Percentiles rank a stretch among this genome's conserved stretches.
Evolutionary conservation across 108 stramenopile genomes (phyloP).

Genomic region (Nitzschia inconspicua): DNA sequence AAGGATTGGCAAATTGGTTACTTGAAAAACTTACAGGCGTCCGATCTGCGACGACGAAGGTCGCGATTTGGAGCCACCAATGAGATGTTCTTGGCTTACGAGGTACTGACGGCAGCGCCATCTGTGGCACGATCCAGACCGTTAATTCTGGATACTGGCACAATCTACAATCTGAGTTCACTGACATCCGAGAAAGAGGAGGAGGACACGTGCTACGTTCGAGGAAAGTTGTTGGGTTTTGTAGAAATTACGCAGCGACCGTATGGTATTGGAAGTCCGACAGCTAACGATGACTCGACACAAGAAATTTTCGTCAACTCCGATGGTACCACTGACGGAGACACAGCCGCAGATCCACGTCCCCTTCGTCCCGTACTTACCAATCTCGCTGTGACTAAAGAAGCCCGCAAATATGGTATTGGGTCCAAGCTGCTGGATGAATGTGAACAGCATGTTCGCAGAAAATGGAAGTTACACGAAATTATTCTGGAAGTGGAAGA

Average conservation of each 20-base stretch:
- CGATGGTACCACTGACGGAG: constrained; percentile 3
- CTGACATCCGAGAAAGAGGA: neutral
- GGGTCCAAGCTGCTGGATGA: constrained; percentile 61
- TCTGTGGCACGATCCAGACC: constrained; percentile 31
- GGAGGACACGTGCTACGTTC: constrained; percentile 22
- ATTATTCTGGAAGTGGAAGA: constrained; percentile 85
- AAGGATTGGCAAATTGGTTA: constrained; percentile 36
- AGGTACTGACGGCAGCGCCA: constrained; percentile 7
- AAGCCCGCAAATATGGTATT: constrained; percentile 62
- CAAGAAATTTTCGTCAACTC: too few relatives aligned
- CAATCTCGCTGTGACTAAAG: constrained; percentile 58
- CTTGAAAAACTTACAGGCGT: constrained; percentile 28
- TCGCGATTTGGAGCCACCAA: constrained; percentile 29
- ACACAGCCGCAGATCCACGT: neutral
- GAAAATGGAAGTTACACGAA: constrained; percentile 58
- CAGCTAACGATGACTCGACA: constrained; percentile 6
- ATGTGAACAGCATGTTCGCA: constrained; percentile 55
- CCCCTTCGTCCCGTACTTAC: constrained; percentile 57
- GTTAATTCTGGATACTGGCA: constrained; percentile 48
- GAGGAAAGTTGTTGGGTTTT: constrained; percentile 75
- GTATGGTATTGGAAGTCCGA: constrained; percentile 52
- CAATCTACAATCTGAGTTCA: constrained; percentile 23
- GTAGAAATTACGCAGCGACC: constrained; percentile 64
- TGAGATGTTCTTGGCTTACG: constrained; percentile 55
- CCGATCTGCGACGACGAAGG: constrained; percentile 36